These are phyloP conservation scores for Tilletia walkeri DNA, from an alignment of 1,284 basidiomycete species.

Conservation along the genomic window DNA sequence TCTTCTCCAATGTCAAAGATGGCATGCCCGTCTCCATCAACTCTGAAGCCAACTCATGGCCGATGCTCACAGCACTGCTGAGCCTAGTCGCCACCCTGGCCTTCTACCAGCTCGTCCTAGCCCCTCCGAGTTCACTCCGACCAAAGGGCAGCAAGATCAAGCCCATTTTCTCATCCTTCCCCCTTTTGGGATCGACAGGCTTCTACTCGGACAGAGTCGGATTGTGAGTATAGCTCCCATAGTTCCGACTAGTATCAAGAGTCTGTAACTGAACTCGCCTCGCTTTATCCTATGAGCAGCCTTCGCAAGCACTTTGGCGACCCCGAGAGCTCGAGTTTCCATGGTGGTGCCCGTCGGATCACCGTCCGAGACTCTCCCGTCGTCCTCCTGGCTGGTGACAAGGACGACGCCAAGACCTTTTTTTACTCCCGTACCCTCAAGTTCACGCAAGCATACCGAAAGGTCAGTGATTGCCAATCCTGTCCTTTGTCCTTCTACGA, in stretches of 20 bases:
- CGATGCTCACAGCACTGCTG: slow-evolving; percentile 27
- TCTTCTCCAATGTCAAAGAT: not conserved
- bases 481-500: not conserved
- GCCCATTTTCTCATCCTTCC: slow-evolving; percentile 25
- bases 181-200: slow-evolving; percentile 28
- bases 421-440: slow-evolving; percentile 35
- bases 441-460: slow-evolving; percentile 33
- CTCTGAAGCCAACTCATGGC: slow-evolving; percentile 25
- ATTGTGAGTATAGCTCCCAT: too few relatives aligned
- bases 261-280: too few relatives aligned
- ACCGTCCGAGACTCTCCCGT: slow-evolving; percentile 27
- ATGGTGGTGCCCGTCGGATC: slow-evolving; percentile 27
- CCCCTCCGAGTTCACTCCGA: slow-evolving; percentile 27
- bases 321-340: slow-evolving; percentile 28
- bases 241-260: too few relatives aligned
- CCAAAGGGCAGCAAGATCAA: slow-evolving; percentile 19
- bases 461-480: slow-evolving; percentile 15
- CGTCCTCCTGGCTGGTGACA: slow-evolving; percentile 32
- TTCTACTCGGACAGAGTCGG: slow-evolving; percentile 32
- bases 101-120: slow-evolving; percentile 26
- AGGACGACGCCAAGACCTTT: slow-evolving; percentile 32
- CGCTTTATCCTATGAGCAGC: not conserved
- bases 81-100: slow-evolving; percentile 24
- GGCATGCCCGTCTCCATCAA: not conserved
- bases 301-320: slow-evolving; percentile 33